Evolutionary conservation across 2,329 filamentous ascomycete genomes (phyloP).

Genomic region (Polychaeton citri): DNA sequence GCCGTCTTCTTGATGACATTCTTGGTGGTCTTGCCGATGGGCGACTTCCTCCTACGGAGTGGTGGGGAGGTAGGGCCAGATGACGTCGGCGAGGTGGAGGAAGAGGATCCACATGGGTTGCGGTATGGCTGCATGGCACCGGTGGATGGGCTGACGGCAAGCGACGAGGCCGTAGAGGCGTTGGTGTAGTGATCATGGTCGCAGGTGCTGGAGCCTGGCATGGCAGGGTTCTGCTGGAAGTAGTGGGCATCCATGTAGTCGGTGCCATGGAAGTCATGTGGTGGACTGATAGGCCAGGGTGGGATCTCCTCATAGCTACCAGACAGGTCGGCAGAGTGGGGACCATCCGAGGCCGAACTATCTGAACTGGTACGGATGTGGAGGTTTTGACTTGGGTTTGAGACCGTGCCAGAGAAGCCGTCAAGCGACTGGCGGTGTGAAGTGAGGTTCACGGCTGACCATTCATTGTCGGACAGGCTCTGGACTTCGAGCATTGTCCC

Average conservation of each 20-base stretch:
- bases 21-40: slow-evolving; percentile 65
- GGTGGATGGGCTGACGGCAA: slow-evolving; percentile 16
- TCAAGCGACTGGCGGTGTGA: slow-evolving; percentile 50
- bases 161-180: slow-evolving; percentile 12
- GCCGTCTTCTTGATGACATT: slow-evolving; percentile 65
- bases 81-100: slow-evolving; percentile 20
- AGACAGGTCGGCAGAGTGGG: slow-evolving; percentile 47
- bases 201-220: background rate
- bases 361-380: slow-evolving; percentile 80
- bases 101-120: slow-evolving; percentile 13
- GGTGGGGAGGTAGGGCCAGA: slow-evolving; percentile 26
- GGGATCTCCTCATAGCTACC: slow-evolving; percentile 71
- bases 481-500: slow-evolving; percentile 75
- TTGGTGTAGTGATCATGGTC: no score
- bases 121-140: slow-evolving; percentile 10
- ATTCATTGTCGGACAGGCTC: slow-evolving; percentile 82
- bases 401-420: slow-evolving; percentile 51
- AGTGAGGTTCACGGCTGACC: slow-evolving; percentile 58
- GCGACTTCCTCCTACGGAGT: slow-evolving; percentile 49
- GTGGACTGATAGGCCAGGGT: slow-evolving; percentile 65
- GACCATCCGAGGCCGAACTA: slow-evolving; percentile 58
- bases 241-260: slow-evolving; percentile 52
- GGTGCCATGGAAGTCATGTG: slow-evolving; percentile 52
- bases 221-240: slow-evolving; percentile 22
- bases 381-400: slow-evolving; percentile 82